Conservation (phyloP, 75 land plant species). For the Picea glauca region DNA sequence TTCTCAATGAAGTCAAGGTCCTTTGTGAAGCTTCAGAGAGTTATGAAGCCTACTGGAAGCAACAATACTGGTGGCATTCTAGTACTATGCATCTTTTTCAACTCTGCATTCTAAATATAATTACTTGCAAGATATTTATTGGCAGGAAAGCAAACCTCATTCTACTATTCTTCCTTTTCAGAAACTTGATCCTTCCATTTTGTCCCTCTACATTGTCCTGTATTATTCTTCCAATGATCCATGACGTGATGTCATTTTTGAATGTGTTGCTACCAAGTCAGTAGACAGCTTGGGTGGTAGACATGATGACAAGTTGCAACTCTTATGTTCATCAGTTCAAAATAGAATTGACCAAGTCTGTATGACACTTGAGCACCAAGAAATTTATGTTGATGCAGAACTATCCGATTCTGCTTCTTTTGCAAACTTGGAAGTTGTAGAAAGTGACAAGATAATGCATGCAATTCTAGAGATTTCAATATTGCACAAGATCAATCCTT, state of each 20-base stretch:
- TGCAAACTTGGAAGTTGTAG: not conserved
- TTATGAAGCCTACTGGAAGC: slow-evolving; percentile 84
- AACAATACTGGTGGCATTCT: slow-evolving; percentile 93
- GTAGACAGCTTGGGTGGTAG: no score
- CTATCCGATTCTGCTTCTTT: slow-evolving; percentile 45
- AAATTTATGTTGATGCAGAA: slow-evolving; percentile 20
- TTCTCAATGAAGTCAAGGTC: slow-evolving; percentile 46
- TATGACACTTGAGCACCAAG: not conserved
- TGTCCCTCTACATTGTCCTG: slow-evolving; percentile 88
- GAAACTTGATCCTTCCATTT: slow-evolving; percentile 87
- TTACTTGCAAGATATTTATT: slow-evolving; percentile 57
- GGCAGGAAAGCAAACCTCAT: slow-evolving; percentile 79
- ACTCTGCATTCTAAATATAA: slow-evolving; percentile 61
- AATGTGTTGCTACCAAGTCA: no score
- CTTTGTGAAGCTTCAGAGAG: slow-evolving; percentile 49
- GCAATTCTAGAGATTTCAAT: slow-evolving; percentile 5
- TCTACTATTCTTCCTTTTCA: slow-evolving; percentile 76
- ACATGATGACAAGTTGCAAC: slow-evolving; percentile 8
- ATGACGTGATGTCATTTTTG: no score
- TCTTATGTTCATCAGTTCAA: not conserved
- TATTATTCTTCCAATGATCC: slow-evolving; percentile 82
- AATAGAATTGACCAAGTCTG: not conserved
- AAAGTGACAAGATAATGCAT: not conserved
- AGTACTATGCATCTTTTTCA: slow-evolving; percentile 90
- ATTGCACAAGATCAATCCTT: slow-evolving; percentile 7